Conservation (phyloP, 306 rosid genomes). For the Cicer cuneatum region DNA sequence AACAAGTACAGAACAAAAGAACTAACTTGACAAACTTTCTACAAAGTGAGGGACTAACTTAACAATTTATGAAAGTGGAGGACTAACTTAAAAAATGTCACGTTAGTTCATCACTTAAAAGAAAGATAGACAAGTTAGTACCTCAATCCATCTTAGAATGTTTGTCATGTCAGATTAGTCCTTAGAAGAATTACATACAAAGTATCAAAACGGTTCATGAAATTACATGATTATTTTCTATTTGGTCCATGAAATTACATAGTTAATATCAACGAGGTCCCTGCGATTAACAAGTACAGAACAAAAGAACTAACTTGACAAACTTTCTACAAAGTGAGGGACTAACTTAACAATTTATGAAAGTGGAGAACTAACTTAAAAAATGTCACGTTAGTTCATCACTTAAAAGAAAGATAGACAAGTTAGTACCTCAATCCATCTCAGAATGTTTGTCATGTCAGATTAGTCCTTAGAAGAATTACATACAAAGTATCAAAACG, state of each 20-base stretch:
- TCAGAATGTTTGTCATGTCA: too few species aligned
- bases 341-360: neutral
- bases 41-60: neutral
- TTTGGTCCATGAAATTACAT: neutral
- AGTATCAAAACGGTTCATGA: neutral
- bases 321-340: neutral
- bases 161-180: too few species aligned
- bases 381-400: neutral
- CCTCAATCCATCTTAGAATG: too few species aligned
- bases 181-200: neutral
- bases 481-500: neutral
- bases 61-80: neutral
- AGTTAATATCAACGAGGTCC: neutral
- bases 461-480: neutral
- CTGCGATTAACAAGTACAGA: neutral
- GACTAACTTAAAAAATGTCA: neutral
- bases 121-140: too few species aligned
- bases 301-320: neutral
- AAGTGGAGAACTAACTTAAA: neutral
- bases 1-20: neutral
- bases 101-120: neutral
- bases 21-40: conserved; percentile 3
- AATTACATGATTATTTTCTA: neutral
- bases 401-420: neutral
- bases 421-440: too few species aligned